Conservation (phyloP, 352 stramenopile species). For the Phytophthora pisi region DNA sequence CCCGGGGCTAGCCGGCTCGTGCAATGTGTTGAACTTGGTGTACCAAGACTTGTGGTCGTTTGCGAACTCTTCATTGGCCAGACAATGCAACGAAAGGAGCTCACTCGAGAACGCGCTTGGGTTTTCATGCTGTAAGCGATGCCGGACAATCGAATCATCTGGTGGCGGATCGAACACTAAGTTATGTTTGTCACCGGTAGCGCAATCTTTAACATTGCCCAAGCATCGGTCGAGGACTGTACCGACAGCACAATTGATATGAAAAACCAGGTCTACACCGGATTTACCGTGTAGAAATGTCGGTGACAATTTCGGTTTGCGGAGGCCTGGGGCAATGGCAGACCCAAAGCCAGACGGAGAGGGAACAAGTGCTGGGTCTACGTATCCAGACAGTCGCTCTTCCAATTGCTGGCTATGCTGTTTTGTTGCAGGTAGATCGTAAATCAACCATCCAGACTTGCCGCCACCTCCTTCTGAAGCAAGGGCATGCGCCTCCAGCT, state of each 20-base stretch:
- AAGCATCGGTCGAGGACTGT: conserved; percentile 63
- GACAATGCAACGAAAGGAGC: conserved; percentile 60
- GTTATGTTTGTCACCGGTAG: conserved; percentile 49
- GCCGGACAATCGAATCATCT: conserved; percentile 51
- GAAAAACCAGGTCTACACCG: conserved; percentile 75
- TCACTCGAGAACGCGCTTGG: conserved; percentile 47
- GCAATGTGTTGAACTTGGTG: conserved; percentile 56
- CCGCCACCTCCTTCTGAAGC: background rate
- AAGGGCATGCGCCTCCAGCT: conserved; percentile 17
- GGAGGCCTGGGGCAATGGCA: conserved; percentile 45
- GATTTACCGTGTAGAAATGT: conserved; percentile 71
- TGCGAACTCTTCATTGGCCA: conserved; percentile 33
- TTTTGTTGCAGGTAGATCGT: conserved; percentile 61
- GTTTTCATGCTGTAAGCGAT: conserved; percentile 64
- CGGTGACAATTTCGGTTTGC: conserved; percentile 40
- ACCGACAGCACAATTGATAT: conserved; percentile 47
- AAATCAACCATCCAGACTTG: conserved; percentile 67
- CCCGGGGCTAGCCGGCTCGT: conserved; percentile 21
- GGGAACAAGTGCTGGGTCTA: conserved; percentile 44
- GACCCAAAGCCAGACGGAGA: conserved; percentile 69
- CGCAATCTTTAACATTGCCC: conserved; percentile 56
- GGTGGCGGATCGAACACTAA: conserved; percentile 55
- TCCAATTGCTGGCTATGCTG: conserved; percentile 56
- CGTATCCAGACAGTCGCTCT: conserved; percentile 57
- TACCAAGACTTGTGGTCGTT: conserved; percentile 49